Percentiles rank a stretch among this genome's conserved stretches.
Evolutionary conservation across 257 asterid genomes (phyloP).

Genomic region (Dorcoceras hygrometricum): DNA sequence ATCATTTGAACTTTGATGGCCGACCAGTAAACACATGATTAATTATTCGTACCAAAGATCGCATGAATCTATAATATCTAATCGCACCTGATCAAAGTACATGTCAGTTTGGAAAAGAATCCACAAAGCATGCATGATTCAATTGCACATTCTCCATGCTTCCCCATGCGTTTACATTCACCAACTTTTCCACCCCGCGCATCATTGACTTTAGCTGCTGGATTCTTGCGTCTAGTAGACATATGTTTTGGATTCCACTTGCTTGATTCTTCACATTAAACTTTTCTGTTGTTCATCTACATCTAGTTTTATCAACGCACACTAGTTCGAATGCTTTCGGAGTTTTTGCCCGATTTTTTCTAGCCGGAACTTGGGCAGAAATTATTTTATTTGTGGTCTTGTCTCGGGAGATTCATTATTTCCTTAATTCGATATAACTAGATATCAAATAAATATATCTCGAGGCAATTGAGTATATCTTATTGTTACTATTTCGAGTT

Average conservation of each 20-base stretch:
- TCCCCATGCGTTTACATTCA: not conserved
- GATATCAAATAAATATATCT: no score
- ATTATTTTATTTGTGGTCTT: no score
- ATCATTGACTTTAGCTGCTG: not conserved
- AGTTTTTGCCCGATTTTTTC: not conserved
- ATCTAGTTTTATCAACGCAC: no score
- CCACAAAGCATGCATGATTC: not conserved
- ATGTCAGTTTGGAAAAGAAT: not conserved
- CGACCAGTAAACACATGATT: not conserved
- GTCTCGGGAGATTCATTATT: no score
- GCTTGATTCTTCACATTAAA: no score
- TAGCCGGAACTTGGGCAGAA: not conserved
- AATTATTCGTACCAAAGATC: not conserved
- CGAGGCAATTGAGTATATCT: no score
- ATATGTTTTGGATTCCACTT: no score
- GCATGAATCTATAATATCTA: not conserved
- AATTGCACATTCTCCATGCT: not conserved
- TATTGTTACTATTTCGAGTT: no score
- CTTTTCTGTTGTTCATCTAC: no score
- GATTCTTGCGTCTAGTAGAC: not conserved
- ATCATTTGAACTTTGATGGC: not conserved
- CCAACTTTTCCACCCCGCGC: not conserved
- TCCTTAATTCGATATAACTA: no score
- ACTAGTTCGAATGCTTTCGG: not conserved
- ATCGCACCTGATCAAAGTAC: not conserved